Conservation (phyloP, 768 basidiomycete species). For the Leucocoprinus birnbaumii region DNA sequence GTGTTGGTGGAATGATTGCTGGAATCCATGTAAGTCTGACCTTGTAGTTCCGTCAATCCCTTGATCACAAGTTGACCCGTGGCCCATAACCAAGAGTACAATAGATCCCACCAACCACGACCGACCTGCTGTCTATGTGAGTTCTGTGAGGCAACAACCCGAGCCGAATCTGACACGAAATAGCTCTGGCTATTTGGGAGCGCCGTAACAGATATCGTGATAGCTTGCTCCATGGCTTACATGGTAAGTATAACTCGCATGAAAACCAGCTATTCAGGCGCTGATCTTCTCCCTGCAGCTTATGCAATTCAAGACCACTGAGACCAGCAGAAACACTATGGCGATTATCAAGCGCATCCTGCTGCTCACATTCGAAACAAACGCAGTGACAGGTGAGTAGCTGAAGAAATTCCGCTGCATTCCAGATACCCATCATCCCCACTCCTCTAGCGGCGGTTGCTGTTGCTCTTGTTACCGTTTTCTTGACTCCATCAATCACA, state of each 20-base stretch:
- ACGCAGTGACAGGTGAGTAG: neutral
- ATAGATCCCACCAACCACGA: neutral
- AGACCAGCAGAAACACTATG: neutral
- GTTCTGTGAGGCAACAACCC: neutral
- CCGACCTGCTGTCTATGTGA: neutral
- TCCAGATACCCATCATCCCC: neutral
- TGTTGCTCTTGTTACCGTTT: neutral
- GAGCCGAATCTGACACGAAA: neutral
- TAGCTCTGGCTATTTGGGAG: neutral
- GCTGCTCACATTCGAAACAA: neutral
- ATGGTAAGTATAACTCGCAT: neutral
- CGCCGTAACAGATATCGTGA: neutral
- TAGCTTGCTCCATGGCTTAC: conserved; percentile 5
- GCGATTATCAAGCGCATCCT: neutral
- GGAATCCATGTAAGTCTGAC: conserved; percentile 2
- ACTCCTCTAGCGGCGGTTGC: conserved; percentile 4
- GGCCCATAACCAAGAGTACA: no score
- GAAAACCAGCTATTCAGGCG: neutral
- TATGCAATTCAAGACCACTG: neutral
- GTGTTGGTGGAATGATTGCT: neutral
- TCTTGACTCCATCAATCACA: neutral
- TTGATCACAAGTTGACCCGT: neutral
- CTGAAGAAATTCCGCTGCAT: no score
- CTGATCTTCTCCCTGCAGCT: neutral
- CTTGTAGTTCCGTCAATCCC: neutral